Percentiles rank a stretch among this genome's conserved stretches.
Evolutionary conservation across 2,329 filamentous ascomycete species (phyloP).

Genomic region (Pseudogymnoascus sp.): DNA sequence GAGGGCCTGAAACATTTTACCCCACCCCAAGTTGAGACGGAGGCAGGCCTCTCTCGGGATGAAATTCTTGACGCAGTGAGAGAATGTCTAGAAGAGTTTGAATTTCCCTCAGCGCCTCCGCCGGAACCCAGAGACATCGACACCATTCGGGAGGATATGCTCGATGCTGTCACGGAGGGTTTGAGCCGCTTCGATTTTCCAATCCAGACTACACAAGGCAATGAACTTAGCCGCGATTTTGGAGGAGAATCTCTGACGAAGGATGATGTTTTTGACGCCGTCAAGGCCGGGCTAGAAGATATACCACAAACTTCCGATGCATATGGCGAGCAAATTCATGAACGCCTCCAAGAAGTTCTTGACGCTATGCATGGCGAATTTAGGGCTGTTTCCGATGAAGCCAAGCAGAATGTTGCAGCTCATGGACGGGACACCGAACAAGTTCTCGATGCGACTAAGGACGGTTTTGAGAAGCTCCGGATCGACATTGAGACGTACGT

Average conservation of each 20-base stretch:
- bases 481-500: slow-evolving; percentile 74
- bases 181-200: slow-evolving; percentile 43
- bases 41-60: slow-evolving; percentile 63
- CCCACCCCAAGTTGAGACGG: slow-evolving; percentile 62
- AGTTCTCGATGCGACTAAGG: slow-evolving; percentile 76
- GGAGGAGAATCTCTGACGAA: slow-evolving; percentile 35
- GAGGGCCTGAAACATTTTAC: slow-evolving; percentile 75
- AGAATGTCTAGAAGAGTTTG: slow-evolving; percentile 78
- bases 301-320: slow-evolving; percentile 33
- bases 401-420: slow-evolving; percentile 70
- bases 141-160: slow-evolving; percentile 53
- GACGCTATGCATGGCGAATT: slow-evolving; percentile 51
- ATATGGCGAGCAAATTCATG: slow-evolving; percentile 43
- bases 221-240: slow-evolving; percentile 61
- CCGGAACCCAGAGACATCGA: slow-evolving; percentile 45
- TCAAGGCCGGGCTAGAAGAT: slow-evolving; percentile 48
- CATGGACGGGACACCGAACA: slow-evolving; percentile 79
- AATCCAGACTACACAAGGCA: slow-evolving; percentile 16
- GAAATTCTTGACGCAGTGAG: slow-evolving; percentile 77
- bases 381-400: slow-evolving; percentile 49
- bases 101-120: slow-evolving; percentile 58
- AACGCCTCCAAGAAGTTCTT: slow-evolving; percentile 57
- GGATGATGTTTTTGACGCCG: slow-evolving; percentile 47
- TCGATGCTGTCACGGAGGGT: slow-evolving; percentile 54
- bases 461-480: slow-evolving; percentile 74